Conservation (phyloP, 495 filamentous ascomycete genomes). For the Trichodelitschia bisporula region DNA sequence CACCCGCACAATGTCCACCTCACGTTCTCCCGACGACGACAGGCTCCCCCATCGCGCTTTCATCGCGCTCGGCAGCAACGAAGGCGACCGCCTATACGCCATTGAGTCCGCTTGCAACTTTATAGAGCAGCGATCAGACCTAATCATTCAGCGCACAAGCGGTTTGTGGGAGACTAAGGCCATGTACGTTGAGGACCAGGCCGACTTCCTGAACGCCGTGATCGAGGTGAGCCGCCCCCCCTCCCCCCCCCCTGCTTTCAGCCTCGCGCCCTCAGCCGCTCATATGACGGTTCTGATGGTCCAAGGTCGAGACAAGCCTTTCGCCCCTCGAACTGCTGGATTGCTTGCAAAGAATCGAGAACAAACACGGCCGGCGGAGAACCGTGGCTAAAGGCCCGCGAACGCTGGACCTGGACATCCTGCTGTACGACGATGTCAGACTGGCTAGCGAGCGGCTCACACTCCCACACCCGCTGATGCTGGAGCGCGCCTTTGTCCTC, state of each 20-base stretch:
- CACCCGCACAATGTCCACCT: too few relatives aligned
- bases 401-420: constrained; percentile 81
- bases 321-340: constrained; percentile 52
- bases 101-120: constrained; percentile 61
- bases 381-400: constrained; percentile 80
- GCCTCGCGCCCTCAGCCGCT: not conserved
- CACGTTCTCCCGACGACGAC: too few relatives aligned
- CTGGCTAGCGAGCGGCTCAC: constrained; percentile 44
- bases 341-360: constrained; percentile 61
- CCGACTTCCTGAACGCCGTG: constrained; percentile 72
- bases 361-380: constrained; percentile 50
- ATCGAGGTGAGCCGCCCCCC: constrained; percentile 45
- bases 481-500: constrained; percentile 83
- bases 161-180: constrained; percentile 81
- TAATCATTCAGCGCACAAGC: constrained; percentile 59
- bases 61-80: constrained; percentile 80
- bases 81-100: constrained; percentile 61
- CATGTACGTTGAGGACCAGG: constrained; percentile 87
- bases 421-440: constrained; percentile 53
- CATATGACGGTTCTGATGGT: constrained; percentile 1
- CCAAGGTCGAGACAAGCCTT: constrained; percentile 58
- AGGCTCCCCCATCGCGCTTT: constrained; percentile 24
- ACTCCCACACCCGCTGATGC: constrained; percentile 66
- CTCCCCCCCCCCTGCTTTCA: not conserved
- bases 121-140: constrained; percentile 37